A percentile compares a stretch with the other conserved stretches of the same genome.
Conservation (phyloP, 805 yeast genomes). For the Lipomyces mesembrius region DNA sequence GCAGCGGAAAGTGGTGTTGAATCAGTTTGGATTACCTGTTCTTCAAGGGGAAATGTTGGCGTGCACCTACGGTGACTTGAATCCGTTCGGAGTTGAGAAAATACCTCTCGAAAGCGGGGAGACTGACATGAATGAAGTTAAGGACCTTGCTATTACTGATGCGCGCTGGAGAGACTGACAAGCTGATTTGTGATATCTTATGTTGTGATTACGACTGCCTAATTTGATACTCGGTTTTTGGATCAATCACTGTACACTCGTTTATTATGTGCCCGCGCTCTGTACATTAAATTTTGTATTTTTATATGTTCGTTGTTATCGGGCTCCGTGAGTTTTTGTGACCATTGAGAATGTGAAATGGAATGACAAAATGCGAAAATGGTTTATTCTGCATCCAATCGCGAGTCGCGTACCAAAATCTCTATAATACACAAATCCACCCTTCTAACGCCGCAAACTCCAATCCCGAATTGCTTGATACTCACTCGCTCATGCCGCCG, state of each 20-base stretch:
- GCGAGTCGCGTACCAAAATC: neutral
- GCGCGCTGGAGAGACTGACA: neutral
- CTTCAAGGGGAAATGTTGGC: neutral
- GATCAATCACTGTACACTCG: neutral
- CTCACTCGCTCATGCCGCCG: neutral
- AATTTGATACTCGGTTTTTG: neutral
- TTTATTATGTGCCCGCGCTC: neutral
- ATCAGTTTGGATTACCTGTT: constrained; percentile 10
- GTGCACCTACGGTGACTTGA: neutral
- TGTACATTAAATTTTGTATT: too few species aligned
- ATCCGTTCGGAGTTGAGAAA: neutral
- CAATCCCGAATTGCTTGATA: neutral
- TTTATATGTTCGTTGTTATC: too few species aligned
- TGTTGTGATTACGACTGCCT: neutral
- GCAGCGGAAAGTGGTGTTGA: constrained; percentile 10
- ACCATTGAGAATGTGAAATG: neutral
- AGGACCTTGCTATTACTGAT: neutral
- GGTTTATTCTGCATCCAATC: neutral
- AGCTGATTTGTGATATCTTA: neutral
- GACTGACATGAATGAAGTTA: neutral
- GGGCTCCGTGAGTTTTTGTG: neutral
- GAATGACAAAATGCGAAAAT: neutral
- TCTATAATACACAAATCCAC: neutral
- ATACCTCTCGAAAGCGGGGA: neutral
- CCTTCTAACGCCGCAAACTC: neutral